Percentiles rank a stretch among this genome's conserved stretches.
These are phyloP conservation scores for Amaranthus hypochondriacus DNA, from an alignment of 148 eudicot genomes.

Conservation along the genomic window DNA sequence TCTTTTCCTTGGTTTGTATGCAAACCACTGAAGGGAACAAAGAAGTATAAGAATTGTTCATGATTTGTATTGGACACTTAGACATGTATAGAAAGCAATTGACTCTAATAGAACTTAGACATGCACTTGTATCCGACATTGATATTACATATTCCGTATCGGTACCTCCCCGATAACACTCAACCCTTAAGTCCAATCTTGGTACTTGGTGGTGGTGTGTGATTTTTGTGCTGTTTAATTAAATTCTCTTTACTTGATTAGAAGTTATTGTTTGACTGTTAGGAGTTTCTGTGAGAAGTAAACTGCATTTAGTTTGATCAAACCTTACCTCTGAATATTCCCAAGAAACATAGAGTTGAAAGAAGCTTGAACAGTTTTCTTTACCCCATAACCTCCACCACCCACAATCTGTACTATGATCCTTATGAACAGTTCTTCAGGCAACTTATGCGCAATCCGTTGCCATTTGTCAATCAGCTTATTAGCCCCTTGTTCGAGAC, in stretches of 20 bases:
- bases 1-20: too few species aligned
- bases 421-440: slow-evolving; percentile 37
- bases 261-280: neutral
- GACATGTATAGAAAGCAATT: too few species aligned
- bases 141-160: too few species aligned
- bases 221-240: too few species aligned
- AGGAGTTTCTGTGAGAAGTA: neutral
- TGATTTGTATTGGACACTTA: too few species aligned
- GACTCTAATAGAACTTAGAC: too few species aligned
- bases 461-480: slow-evolving; percentile 39
- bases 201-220: too few species aligned
- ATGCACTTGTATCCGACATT: too few species aligned
- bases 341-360: slow-evolving; percentile 36
- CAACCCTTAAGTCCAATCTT: too few species aligned
- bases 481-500: slow-evolving; percentile 26
- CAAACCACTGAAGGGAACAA: too few species aligned
- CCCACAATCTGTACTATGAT: slow-evolving; percentile 22
- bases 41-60: too few species aligned
- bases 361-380: slow-evolving; percentile 26
- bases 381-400: slow-evolving; percentile 18
- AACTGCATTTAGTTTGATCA: neutral
- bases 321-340: slow-evolving; percentile 18
- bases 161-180: too few species aligned
- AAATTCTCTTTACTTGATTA: neutral
- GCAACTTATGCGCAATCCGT: slow-evolving; percentile 25